Evolutionary conservation across 805 yeast species (phyloP).

Genomic region (Helenozyma baotianmanensis): DNA sequence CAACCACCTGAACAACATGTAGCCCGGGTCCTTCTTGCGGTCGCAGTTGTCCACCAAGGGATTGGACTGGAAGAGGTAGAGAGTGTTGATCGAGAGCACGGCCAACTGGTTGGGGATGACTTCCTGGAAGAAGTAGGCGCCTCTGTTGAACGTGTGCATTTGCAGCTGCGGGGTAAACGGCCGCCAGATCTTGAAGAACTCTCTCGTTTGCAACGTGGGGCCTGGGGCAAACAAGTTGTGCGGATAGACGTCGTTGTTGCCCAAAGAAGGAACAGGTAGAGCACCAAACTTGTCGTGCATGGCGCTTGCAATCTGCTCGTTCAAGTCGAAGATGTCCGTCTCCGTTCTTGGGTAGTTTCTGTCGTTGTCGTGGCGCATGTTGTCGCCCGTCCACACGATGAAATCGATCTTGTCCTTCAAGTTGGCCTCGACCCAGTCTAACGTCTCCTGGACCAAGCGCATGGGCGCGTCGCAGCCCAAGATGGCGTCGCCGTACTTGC

Average conservation of each 20-base stretch:
- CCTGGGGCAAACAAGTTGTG: conserved; percentile 84
- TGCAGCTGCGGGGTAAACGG: conserved; percentile 73
- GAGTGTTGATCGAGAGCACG: conserved; percentile 71
- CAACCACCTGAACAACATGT: conserved; percentile 70
- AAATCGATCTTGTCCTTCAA: conserved; percentile 76
- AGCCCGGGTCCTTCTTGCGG: conserved; percentile 70
- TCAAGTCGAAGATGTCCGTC: conserved; percentile 63
- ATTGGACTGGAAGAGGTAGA: conserved; percentile 69
- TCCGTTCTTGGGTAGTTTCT: conserved; percentile 71
- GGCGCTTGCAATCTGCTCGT: conserved; percentile 49
- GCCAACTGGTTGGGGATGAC: conserved; percentile 79
- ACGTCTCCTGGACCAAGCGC: conserved; percentile 53
- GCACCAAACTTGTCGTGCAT: conserved; percentile 52
- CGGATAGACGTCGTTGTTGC: conserved; percentile 87
- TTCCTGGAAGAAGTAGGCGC: conserved; percentile 70
- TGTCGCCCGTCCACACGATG: conserved; percentile 89
- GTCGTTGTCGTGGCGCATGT: conserved; percentile 80
- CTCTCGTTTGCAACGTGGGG: conserved; percentile 83
- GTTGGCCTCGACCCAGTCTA: conserved; percentile 62
- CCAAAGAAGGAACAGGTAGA: conserved; percentile 63
- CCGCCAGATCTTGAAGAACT: conserved; percentile 69
- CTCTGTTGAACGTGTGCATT: conserved; percentile 66
- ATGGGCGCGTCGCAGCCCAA: conserved; percentile 77
- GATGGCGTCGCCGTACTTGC: conserved; percentile 69
- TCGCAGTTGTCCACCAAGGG: conserved; percentile 84